phyloP scores from a whole-genome alignment of 345 rosid genomes.

The Xanthoceras sorbifolium region DNA sequence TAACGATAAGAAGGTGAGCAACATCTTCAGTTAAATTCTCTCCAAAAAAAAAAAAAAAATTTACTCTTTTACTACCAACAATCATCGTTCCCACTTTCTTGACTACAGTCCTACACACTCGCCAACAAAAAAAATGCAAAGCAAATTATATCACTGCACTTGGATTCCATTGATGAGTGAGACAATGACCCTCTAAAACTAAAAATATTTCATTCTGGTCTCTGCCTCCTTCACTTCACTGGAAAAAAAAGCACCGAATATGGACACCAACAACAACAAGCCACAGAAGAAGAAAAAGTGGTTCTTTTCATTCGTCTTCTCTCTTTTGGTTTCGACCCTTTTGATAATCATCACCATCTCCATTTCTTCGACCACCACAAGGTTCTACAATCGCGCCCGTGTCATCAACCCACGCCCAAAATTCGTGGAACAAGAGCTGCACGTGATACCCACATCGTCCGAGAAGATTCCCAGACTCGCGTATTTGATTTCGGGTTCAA shows the following conservation, averaged over 20 bases:
- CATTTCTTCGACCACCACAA: slow-evolving; percentile 32
- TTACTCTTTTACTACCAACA: not conserved
- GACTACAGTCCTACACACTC: not conserved
- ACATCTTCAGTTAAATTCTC: not conserved
- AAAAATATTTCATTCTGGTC: not conserved
- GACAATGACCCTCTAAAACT: not conserved
- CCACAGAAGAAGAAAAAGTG: slow-evolving; percentile 51
- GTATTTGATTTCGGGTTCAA: slow-evolving; percentile 76
- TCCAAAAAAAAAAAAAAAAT: no score
- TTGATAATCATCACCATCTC: slow-evolving; percentile 36
- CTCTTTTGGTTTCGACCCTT: slow-evolving; percentile 49
- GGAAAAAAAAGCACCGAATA: not conserved
- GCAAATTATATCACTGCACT: not conserved
- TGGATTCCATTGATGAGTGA: not conserved
- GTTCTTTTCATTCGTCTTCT: slow-evolving; percentile 40
- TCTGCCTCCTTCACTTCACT: not conserved
- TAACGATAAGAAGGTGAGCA: not conserved
- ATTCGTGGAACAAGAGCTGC: slow-evolving; percentile 57
- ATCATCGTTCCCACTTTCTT: not conserved
- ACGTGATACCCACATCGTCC: slow-evolving; percentile 22
- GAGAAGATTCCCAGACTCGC: slow-evolving; percentile 60
- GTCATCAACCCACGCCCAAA: slow-evolving; percentile 23
- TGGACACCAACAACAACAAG: slow-evolving; percentile 15
- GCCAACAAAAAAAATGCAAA: not conserved
- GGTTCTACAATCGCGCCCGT: slow-evolving; percentile 22